These are phyloP conservation scores for Paulownia fortunei DNA, from an alignment of 257 asterid species.

Conservation along the genomic window DNA sequence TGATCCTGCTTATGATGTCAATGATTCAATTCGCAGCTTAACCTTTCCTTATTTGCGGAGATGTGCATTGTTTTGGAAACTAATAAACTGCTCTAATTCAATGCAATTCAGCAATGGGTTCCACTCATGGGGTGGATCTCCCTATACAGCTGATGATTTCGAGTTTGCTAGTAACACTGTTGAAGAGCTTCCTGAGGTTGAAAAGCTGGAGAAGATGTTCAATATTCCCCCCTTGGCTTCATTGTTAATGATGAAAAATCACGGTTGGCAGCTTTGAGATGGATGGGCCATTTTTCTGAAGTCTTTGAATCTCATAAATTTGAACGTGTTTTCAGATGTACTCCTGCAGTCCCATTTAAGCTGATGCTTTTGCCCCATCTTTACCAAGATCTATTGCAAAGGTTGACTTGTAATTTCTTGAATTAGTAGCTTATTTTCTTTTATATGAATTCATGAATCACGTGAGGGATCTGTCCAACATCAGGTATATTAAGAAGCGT, in stretches of 20 bases:
- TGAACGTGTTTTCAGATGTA: constrained; percentile 45
- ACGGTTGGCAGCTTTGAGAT: constrained; percentile 49
- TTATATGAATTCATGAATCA: constrained; percentile 12
- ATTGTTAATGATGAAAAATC: constrained; percentile 48
- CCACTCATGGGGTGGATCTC: constrained; percentile 41
- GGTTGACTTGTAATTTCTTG: constrained; percentile 42
- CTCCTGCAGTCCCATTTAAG: constrained; percentile 70
- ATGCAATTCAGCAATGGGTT: constrained; percentile 53
- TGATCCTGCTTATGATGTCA: constrained; percentile 48
- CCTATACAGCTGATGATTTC: constrained; percentile 32
- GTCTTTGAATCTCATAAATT: constrained; percentile 39
- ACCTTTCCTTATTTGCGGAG: constrained; percentile 71
- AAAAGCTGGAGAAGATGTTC: constrained; percentile 63
- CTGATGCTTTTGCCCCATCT: constrained; percentile 66
- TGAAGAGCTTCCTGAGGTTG: constrained; percentile 56
- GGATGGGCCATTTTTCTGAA: constrained; percentile 57
- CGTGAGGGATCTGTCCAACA: constrained; percentile 16
- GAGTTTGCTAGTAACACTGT: constrained; percentile 27
- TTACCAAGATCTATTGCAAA: constrained; percentile 76
- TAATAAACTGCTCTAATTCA: constrained; percentile 50
- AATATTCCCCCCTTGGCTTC: constrained; percentile 60
- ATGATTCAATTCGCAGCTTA: constrained; percentile 61
- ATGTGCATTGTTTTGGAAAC: constrained; percentile 76
- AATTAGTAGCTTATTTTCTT: not conserved
- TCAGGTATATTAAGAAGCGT: constrained; percentile 67